Evolutionary conservation across 495 filamentous ascomycete species (phyloP), one percentile per base, ranked within the genome.

Genomic region (Rostrohypoxylon terebratum): DNA sequence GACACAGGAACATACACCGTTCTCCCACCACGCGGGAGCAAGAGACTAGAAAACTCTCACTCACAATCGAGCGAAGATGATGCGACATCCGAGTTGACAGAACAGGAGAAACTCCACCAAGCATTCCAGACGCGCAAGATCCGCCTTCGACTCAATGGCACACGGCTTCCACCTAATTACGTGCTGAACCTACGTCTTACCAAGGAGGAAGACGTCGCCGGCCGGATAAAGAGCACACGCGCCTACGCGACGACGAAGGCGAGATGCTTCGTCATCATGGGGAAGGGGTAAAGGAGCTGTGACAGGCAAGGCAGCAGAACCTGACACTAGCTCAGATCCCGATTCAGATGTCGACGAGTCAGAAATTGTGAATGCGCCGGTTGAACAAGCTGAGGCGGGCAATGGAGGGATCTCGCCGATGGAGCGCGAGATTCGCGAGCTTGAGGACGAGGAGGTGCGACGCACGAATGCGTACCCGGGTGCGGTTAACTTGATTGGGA

Each of bases 1-100:
- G 90, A 92, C 63, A 91, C 88, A 0, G 90, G 90, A 7, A 88
- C 89, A 61, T 91, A 91, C 71, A 80, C 83, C 57, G 71, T 91
- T 23, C 80, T 92, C 3, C 84, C 87, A 1, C 80, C 20, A 16
- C 54, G 66, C 4, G 55, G 44, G 23, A 71, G 57, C n/a, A 75
- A 83, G 18, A 73, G 79, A 9, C 62, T 68, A 16, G 58, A 70
- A 14, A 10, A 45, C 8, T 59, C 67, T 0, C 58, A 80, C 55
- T 76, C 79, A 5, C 74, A 59, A 9, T 81, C 81, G 0, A 78
- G 81, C 8, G 86, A 87, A 28, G 83, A 87, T 59, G 83, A 86
- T 9, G 36, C 59, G 8, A 79, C 80, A 4, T 69, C 53, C 20
- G 79, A 53, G 31, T 63, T 76, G n/a, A 82, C 84, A 4, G 83